Conservation (phyloP, 2,329 filamentous ascomycete species). For the Calycina marina region DNA sequence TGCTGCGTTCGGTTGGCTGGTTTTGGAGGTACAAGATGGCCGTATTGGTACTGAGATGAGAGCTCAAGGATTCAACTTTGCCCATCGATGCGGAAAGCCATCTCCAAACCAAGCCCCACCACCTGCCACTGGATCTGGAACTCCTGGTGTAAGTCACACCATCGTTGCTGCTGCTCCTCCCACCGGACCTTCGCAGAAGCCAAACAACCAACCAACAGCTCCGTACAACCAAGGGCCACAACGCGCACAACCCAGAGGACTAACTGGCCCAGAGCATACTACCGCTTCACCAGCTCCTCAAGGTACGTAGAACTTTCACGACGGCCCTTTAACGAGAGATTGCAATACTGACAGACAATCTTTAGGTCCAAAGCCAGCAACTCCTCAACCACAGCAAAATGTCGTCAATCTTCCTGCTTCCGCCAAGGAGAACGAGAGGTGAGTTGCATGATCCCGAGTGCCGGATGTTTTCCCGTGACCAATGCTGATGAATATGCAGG, state of each 20-base stretch:
- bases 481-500: too few relatives aligned
- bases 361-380: conserved; percentile 29
- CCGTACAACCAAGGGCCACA: conserved; percentile 17
- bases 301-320: too few relatives aligned
- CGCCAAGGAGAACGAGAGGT: conserved; percentile 43
- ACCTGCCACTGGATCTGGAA: conserved; percentile 22
- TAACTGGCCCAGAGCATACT: conserved; percentile 18
- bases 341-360: not conserved
- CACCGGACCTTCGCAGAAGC: conserved; percentile 18
- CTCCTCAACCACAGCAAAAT: conserved; percentile 27
- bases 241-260: conserved; percentile 18
- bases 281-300: conserved; percentile 20
- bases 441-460: too few relatives aligned
- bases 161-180: conserved; percentile 21
- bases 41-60: conserved; percentile 98
- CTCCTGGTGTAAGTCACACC: conserved; percentile 21
- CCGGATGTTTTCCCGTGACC: too few relatives aligned
- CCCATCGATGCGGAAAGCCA: conserved; percentile 73
- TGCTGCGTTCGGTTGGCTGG: conserved; percentile 90
- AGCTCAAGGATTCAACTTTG: conserved; percentile 98
- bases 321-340: too few relatives aligned
- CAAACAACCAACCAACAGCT: conserved; percentile 14
- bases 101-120: conserved; percentile 27
- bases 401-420: conserved; percentile 22
- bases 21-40: conserved; percentile 87